Conservation (phyloP, 2,329 filamentous ascomycete genomes). For the Paraphoma sp. region DNA sequence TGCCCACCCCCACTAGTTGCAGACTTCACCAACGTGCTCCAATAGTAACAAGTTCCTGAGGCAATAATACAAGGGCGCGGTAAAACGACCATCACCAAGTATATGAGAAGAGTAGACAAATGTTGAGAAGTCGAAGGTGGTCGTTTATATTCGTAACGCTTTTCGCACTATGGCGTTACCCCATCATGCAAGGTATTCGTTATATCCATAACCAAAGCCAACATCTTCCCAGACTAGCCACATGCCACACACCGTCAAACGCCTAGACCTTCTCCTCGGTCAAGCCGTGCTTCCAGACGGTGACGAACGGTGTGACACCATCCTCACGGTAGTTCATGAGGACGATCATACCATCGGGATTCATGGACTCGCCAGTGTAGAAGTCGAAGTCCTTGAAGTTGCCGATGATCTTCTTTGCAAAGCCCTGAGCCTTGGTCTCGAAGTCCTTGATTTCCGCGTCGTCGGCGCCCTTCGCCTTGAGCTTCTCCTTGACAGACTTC, state of each 20-base stretch:
- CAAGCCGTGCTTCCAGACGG: slow-evolving; percentile 95
- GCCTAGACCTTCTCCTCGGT: slow-evolving; percentile 87
- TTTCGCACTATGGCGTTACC: slow-evolving; percentile 44
- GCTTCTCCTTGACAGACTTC: slow-evolving; percentile 85
- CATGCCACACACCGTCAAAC: not conserved
- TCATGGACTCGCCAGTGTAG: slow-evolving; percentile 89
- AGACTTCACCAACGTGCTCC: too few species aligned
- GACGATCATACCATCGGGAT: slow-evolving; percentile 91
- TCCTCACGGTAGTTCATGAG: slow-evolving; percentile 99
- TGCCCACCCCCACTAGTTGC: too few species aligned
- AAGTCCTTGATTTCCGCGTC: slow-evolving; percentile 77
- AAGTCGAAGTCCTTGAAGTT: slow-evolving; percentile 98
- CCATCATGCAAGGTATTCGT: slow-evolving; percentile 48
- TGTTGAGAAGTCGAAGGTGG: slow-evolving; percentile 9
- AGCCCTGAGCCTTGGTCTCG: slow-evolving; percentile 75
- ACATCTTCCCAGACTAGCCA: slow-evolving; percentile 5
- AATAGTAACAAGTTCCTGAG: too few species aligned
- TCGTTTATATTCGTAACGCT: slow-evolving; percentile 42
- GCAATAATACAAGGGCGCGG: too few species aligned
- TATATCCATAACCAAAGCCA: slow-evolving; percentile 39
- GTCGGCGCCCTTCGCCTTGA: slow-evolving; percentile 64
- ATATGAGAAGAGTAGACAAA: not conserved
- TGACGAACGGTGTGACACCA: slow-evolving; percentile 86
- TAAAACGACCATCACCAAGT: too few species aligned
- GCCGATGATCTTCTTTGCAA: slow-evolving; percentile 80